Conservation (phyloP, 306 rosid species). For the Malus sylvestris region DNA sequence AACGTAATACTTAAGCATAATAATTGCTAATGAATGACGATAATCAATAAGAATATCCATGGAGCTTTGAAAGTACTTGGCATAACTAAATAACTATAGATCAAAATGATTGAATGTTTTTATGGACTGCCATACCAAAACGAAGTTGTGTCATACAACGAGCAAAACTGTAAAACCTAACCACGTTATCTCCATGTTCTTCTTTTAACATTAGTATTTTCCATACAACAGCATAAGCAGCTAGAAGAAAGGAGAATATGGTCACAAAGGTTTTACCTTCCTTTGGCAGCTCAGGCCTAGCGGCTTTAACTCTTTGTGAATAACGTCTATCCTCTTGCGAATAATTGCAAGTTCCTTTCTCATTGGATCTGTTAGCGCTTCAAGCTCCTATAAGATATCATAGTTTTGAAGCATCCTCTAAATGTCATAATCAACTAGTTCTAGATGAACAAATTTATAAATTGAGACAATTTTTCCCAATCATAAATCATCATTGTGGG, state of each 20-base stretch:
- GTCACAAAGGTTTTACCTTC: constrained; percentile 42
- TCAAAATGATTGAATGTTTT: too few species aligned
- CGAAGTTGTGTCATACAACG: not conserved
- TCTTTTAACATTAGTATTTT: not conserved
- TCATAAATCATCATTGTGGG: not conserved
- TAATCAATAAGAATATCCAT: too few species aligned
- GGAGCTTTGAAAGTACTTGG: too few species aligned
- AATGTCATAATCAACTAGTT: not conserved
- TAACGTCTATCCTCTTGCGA: constrained; percentile 71
- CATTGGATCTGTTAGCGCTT: constrained; percentile 78
- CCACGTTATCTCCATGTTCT: not conserved
- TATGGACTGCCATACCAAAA: too few species aligned
- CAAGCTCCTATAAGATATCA: constrained; percentile 59
- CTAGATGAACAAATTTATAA: not conserved
- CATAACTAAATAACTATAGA: too few species aligned
- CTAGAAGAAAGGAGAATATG: not conserved
- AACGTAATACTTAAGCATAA: not conserved
- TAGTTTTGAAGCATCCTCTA: not conserved
- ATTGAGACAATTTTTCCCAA: not conserved
- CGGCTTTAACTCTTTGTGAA: constrained; percentile 86
- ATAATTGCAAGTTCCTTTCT: constrained; percentile 65
- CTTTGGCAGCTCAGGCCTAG: constrained; percentile 76
- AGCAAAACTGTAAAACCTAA: not conserved
- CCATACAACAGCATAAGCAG: not conserved
- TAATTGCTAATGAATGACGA: too few species aligned